Conservation (phyloP, 1,139 yeast species). For the Saccharomycopsis phalli region DNA sequence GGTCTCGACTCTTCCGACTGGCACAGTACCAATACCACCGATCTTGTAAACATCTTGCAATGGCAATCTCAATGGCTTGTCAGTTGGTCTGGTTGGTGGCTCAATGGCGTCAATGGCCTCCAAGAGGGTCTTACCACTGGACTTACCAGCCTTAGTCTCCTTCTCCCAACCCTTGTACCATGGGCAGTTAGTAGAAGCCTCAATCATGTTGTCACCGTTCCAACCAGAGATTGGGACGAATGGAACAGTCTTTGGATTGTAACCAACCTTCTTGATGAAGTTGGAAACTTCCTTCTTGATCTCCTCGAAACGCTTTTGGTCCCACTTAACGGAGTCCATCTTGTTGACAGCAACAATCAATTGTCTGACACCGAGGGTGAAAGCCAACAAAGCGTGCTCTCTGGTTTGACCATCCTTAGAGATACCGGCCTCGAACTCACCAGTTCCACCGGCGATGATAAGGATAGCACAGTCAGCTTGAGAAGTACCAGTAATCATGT, state of each 20-base stretch:
- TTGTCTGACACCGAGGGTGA: slow-evolving; percentile 85
- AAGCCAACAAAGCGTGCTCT: slow-evolving; percentile 87
- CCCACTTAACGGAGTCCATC: slow-evolving; percentile 90
- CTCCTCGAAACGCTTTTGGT: slow-evolving; percentile 72
- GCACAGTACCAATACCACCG: slow-evolving; percentile 91
- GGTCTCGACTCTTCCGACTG: slow-evolving; percentile 92
- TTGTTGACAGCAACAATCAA: slow-evolving; percentile 87
- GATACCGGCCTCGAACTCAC: slow-evolving; percentile 95
- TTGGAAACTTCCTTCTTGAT: slow-evolving; percentile 75
- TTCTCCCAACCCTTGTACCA: slow-evolving; percentile 91
- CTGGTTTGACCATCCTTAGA: slow-evolving; percentile 91
- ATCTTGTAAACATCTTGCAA: slow-evolving; percentile 90
- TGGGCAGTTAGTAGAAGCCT: slow-evolving; percentile 71
- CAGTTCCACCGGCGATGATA: slow-evolving; percentile 85
- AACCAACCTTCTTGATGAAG: slow-evolving; percentile 91
- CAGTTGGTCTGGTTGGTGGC: slow-evolving; percentile 79
- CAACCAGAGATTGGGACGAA: slow-evolving; percentile 91
- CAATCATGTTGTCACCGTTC: slow-evolving; percentile 94
- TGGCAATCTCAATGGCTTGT: slow-evolving; percentile 87
- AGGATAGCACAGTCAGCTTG: slow-evolving; percentile 91
- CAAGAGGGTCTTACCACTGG: slow-evolving; percentile 75
- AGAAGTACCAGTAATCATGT: slow-evolving; percentile 86
- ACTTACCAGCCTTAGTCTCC: slow-evolving; percentile 74
- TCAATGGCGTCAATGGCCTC: slow-evolving; percentile 84
- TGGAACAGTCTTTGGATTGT: slow-evolving; percentile 87